Percentiles rank a stretch among this genome's conserved stretches.
These are phyloP conservation scores for Starmerella sirachaensis DNA, from an alignment of 805 yeast genomes.

Conservation along the genomic window DNA sequence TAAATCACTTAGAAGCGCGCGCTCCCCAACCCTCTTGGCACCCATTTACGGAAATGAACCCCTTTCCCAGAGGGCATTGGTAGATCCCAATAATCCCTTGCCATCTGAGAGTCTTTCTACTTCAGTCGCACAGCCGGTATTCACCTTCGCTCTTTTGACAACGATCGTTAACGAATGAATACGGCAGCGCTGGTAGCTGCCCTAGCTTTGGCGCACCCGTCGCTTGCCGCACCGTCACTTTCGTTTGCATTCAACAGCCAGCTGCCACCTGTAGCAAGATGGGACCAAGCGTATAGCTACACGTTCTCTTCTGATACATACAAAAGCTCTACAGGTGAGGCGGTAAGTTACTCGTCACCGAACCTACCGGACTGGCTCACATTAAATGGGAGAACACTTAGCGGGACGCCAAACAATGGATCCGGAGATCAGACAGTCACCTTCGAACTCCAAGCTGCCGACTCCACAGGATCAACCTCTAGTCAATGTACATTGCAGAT, in stretches of 20 bases:
- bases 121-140: not conserved
- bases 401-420: slow-evolving; percentile 48
- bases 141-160: no score
- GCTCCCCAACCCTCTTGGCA: no score
- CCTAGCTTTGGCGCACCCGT: no score
- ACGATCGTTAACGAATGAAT: not conserved
- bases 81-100: no score
- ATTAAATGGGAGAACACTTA: slow-evolving; percentile 55
- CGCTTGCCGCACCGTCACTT: slow-evolving; percentile 36
- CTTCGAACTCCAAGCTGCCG: slow-evolving; percentile 53
- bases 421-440: slow-evolving; percentile 33
- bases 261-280: slow-evolving; percentile 77
- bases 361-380: slow-evolving; percentile 67
- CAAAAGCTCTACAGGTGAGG: slow-evolving; percentile 28
- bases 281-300: slow-evolving; percentile 48
- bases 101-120: no score
- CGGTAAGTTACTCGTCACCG: slow-evolving; percentile 44
- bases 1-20: no score
- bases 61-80: no score
- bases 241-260: slow-evolving; percentile 77
- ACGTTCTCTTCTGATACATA: slow-evolving; percentile 62
- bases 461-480: slow-evolving; percentile 38
- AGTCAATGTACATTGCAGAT: slow-evolving; percentile 50
- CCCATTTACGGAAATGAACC: no score
- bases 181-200: slow-evolving; percentile 3